These are phyloP conservation scores for Favolaschia claudopus DNA, from an alignment of 768 basidiomycete genomes.

Conservation along the genomic window DNA sequence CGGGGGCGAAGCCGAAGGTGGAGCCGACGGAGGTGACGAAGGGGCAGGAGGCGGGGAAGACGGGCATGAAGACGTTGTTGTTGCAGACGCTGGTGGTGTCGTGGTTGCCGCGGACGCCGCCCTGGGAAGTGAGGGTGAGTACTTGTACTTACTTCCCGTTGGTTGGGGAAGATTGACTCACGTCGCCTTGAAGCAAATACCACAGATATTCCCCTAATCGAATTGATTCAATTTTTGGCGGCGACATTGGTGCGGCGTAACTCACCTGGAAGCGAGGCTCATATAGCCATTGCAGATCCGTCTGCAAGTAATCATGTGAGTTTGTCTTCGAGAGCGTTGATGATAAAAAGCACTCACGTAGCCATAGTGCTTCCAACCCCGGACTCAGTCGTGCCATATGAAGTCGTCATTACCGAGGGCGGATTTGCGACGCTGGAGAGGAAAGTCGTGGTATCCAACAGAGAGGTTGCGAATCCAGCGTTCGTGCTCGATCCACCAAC, in stretches of 20 bases:
- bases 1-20: background rate
- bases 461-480: background rate
- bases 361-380: background rate
- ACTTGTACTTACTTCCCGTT: too few relatives aligned
- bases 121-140: background rate
- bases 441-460: background rate
- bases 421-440: background rate
- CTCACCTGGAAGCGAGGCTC: background rate
- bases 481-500: background rate
- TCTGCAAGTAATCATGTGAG: background rate
- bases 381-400: background rate
- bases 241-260: too few relatives aligned
- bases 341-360: background rate
- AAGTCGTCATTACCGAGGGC: background rate
- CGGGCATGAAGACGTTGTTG: constrained; percentile 37
- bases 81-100: background rate
- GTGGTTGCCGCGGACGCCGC: constrained; percentile 2
- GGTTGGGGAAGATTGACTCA: background rate
- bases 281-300: constrained; percentile 4
- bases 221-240: too few relatives aligned
- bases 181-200: background rate
- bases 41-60: constrained; percentile 5
- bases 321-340: background rate
- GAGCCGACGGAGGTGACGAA: constrained; percentile 1
- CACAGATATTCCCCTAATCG: background rate